Evolutionary conservation across 177 flowering plant species (phyloP).

Genomic region (Tripterygium wilfordii): DNA sequence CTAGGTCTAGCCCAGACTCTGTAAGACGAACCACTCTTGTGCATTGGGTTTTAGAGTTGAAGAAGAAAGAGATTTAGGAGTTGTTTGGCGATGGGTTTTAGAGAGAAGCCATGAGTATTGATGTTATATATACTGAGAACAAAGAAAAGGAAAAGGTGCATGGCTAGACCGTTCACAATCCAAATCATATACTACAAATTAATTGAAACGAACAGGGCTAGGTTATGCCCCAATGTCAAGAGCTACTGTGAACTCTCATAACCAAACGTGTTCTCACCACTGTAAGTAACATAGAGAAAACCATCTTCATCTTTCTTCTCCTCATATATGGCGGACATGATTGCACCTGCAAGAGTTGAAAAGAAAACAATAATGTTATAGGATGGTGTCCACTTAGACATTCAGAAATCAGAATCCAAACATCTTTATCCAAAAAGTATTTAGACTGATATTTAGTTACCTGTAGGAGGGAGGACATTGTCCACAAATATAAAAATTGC

Average conservation of each 20-base stretch:
- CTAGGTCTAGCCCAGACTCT: not conserved
- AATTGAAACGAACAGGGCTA: too few relatives aligned
- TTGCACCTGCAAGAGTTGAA: constrained; percentile 37
- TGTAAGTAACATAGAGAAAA: constrained; percentile 81
- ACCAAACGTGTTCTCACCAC: constrained; percentile 90
- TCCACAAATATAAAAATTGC: constrained; percentile 78
- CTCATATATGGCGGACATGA: constrained; percentile 75
- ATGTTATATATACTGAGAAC: too few relatives aligned
- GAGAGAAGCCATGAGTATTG: too few relatives aligned
- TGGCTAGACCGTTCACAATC: too few relatives aligned
- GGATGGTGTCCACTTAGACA: too few relatives aligned
- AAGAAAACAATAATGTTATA: too few relatives aligned
- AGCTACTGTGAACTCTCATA: constrained; percentile 10
- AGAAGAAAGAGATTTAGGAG: too few relatives aligned
- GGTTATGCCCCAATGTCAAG: not conserved
- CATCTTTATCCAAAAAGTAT: not conserved
- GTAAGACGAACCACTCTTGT: not conserved
- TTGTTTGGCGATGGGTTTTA: too few relatives aligned
- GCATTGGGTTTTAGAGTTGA: too few relatives aligned
- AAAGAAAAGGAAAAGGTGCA: too few relatives aligned
- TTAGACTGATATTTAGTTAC: constrained; percentile 14
- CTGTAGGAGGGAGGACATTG: constrained; percentile 74
- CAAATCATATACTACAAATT: too few relatives aligned
- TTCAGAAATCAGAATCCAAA: not conserved
- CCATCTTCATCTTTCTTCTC: constrained; percentile 91